Evolutionary conservation across 345 rosid species (phyloP), one percentile per base, ranked within the genome.

Genomic region (Eucalyptus curtisii): DNA sequence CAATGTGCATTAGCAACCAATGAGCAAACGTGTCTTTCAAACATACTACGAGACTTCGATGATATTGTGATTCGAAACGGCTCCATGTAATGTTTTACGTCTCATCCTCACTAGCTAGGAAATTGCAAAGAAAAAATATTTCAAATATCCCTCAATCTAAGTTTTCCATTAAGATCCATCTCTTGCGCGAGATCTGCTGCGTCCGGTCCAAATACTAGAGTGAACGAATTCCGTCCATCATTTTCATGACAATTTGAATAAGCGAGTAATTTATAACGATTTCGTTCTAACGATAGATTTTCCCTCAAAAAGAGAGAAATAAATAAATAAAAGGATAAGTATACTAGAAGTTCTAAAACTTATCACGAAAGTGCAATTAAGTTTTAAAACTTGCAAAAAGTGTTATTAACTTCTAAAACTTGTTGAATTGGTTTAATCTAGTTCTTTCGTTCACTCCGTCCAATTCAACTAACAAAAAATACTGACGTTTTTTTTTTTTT

Each of bases 401-500:
- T 55, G 6, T 25, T 0, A 55, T 9, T 4, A 55, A 55, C 3
- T 55, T 55, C 2, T 55, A 55, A 55, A 55, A 55, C 12, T 55
- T 55, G 6, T 55, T 22, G 3, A 55, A 24, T 55, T 55, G 6
- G 3, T 24, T 55, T 22, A 2, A 55, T 55, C 13, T 0, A 55
- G 30, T 24, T 25, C 2, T 55, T 55, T 55, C 6, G 0, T 55
- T 55, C 12, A 55, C 61, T 55, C 1, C 6, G 1, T 55, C 61
- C 30, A 10, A 24, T 55, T 55, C 30, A 55, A 25, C 1, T 22
- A 55, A 55, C 1, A 1, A 55, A 55, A 55, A 55, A 55, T 55
- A 10, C 6, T 55, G 0, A 53, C 3, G 0, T 4, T 22, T 55
- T 55, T 20, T 52, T 19, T 50, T 53, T 22, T 9, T 52, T 20